Evolutionary conservation across 169 alveolate species (phyloP), one percentile per base, ranked within the genome.

Genomic region (Cryptosporidium andersoni): DNA sequence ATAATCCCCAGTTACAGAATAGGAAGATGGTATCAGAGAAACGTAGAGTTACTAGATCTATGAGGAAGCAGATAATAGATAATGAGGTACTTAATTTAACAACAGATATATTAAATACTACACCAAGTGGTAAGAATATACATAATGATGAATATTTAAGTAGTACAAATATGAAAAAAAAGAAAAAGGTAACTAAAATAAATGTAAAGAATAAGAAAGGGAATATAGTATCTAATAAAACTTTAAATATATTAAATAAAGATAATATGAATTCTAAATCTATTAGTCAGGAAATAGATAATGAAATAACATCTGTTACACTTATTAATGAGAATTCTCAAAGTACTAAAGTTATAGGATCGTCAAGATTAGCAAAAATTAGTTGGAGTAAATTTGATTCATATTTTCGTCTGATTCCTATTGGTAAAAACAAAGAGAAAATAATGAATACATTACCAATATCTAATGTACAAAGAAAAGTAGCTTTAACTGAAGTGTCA

Each of bases 301-400:
- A 55, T 55, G 65, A 52, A 7, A 68, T 68, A 12, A 68, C 82
- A 7, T 68, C 82, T 3, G 82, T 68, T 11, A 68, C 82, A 0
- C 12, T 68, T 42, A 68, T 68, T 7, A 68, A 68, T 14, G 82
- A 68, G 40, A 56, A 45, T 51, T 40, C 82, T 8, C 11, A 36
- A 4, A 40, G 45, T 36, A 68, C 82, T 14, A 65, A 65, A 53
- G 56, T 16, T 49, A 55, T 66, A 14, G 48, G 66, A 3, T 7
- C 82, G 6, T 68, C 82, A 2, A 68, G 82, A 45, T 40, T 68
- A 40, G 82, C 82, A 7, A 68, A 68, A 56, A 53, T 68, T n/a
- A 55, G 67, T 1, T 68, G 82, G 82, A 68, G 82, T 25, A 68
- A 64, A 49, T 68, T 68, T 45, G 82, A 68, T 34, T 68, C 82